Conservation (phyloP, 306 rosid genomes). For the Lathyrus tuberosus region DNA sequence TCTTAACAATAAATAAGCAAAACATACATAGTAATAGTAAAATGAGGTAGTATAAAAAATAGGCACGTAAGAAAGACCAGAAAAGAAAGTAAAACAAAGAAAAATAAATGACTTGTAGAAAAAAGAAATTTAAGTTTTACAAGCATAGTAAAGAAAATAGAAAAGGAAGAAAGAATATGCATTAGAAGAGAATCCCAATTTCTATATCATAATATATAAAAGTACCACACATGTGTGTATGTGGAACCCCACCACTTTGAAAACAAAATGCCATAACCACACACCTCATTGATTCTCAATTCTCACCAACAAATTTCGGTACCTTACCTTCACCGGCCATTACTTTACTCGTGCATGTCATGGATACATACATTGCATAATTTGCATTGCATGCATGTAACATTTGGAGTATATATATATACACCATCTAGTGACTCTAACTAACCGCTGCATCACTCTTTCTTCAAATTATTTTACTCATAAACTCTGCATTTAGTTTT, state of each 20-base stretch:
- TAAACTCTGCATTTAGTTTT: not conserved
- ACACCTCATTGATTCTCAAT: not conserved
- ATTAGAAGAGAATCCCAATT: not conserved
- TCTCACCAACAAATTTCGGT: not conserved
- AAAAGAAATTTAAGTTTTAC: not conserved
- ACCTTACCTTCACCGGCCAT: slow-evolving; percentile 11
- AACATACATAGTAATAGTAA: not conserved
- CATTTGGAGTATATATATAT: slow-evolving; percentile 2
- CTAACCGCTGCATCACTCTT: slow-evolving; percentile 21
- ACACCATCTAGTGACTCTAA: not conserved
- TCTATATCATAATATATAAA: too few relatives aligned
- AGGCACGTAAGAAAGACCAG: not conserved
- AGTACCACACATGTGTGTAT: not conserved
- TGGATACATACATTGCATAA: not conserved
- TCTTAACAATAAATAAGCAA: not conserved
- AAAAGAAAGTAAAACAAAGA: not conserved
- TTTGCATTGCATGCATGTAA: not conserved
- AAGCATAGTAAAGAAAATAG: not conserved
- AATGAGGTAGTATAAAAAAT: not conserved
- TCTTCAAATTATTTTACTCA: not conserved
- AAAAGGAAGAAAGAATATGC: not conserved
- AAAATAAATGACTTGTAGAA: not conserved
- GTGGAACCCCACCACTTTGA: slow-evolving; percentile 33
- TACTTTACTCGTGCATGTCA: not conserved
- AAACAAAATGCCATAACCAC: slow-evolving; percentile 12